These are phyloP conservation scores for Auricularia auricula-judae DNA, from an alignment of 768 basidiomycete genomes.

Conservation along the genomic window DNA sequence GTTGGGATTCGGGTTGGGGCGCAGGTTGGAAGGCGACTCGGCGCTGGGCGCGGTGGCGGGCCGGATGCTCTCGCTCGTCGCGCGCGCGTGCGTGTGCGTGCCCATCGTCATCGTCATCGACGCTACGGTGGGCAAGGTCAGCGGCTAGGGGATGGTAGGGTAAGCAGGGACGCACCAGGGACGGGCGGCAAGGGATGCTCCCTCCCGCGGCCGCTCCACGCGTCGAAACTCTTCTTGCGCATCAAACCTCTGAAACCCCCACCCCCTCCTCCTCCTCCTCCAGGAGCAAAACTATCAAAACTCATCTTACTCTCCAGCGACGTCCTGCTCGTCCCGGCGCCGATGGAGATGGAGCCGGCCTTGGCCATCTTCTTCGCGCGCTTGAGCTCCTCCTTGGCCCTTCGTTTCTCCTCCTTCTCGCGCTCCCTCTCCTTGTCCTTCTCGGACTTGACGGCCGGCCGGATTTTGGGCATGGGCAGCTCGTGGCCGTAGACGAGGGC, in stretches of 20 bases:
- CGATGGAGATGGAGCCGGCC: neutral
- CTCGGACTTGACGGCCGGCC: neutral
- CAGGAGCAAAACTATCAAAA: neutral
- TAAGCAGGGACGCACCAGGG: no score
- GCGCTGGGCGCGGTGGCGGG: no score
- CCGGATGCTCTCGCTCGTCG: no score
- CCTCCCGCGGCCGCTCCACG: neutral
- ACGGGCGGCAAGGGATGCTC: neutral
- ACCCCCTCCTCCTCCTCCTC: neutral
- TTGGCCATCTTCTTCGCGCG: neutral
- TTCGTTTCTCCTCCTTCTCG: neutral
- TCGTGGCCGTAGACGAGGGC: neutral
- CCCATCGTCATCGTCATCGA: no score
- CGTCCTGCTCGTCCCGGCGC: neutral
- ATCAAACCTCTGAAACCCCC: neutral
- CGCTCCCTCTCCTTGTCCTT: neutral
- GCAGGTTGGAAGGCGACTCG: no score
- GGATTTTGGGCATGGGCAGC: neutral
- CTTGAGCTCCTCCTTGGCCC: neutral
- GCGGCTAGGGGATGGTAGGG: no score
- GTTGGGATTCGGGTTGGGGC: no score
- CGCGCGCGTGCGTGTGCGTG: no score
- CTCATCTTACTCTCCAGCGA: no score
- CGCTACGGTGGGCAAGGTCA: no score
- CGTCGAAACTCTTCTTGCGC: slow-evolving; percentile 1